Percentiles rank a stretch among this genome's conserved stretches.
Evolutionary conservation across 495 filamentous ascomycete species (phyloP).

Genomic region (Talaromyces trachyspermus): DNA sequence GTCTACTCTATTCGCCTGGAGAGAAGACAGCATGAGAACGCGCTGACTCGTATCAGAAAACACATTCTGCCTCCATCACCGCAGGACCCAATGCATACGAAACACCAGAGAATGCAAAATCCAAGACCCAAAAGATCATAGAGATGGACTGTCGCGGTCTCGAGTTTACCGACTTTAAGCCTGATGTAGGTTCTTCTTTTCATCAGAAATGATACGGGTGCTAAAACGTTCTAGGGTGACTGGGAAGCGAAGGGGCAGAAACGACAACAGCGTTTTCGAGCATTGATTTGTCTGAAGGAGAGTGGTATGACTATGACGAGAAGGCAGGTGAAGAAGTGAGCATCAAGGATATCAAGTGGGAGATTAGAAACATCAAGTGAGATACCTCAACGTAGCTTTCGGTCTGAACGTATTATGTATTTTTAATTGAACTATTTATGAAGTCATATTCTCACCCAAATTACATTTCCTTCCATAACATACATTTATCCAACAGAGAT

Average conservation of each 20-base stretch:
- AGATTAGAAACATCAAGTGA: slow-evolving; percentile 50
- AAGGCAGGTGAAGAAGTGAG: slow-evolving; percentile 73
- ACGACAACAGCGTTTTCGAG: slow-evolving; percentile 68
- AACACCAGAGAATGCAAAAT: slow-evolving; percentile 50
- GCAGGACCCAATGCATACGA: slow-evolving; percentile 62
- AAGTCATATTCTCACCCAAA: too few relatives aligned
- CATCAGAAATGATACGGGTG: neutral
- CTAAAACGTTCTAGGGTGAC: slow-evolving; percentile 54
- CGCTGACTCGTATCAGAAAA: slow-evolving; percentile 36
- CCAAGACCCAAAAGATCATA: slow-evolving; percentile 68
- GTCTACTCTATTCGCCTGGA: neutral
- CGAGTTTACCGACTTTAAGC: slow-evolving; percentile 83
- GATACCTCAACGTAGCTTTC: too few relatives aligned
- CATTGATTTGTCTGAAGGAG: slow-evolving; percentile 78
- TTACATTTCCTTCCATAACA: too few relatives aligned
- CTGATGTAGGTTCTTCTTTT: slow-evolving; percentile 54
- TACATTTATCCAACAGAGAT: too few relatives aligned
- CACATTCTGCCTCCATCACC: slow-evolving; percentile 64
- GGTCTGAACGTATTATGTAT: too few relatives aligned
- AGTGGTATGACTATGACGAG: slow-evolving; percentile 88
- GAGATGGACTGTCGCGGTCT: slow-evolving; percentile 90
- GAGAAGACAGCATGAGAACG: neutral
- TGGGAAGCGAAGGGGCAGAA: slow-evolving; percentile 78
- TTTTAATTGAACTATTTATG: too few relatives aligned
- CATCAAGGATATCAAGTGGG: slow-evolving; percentile 89